Conservation (phyloP, 805 yeast species). For the Schizosaccharomyces pombe region DNA sequence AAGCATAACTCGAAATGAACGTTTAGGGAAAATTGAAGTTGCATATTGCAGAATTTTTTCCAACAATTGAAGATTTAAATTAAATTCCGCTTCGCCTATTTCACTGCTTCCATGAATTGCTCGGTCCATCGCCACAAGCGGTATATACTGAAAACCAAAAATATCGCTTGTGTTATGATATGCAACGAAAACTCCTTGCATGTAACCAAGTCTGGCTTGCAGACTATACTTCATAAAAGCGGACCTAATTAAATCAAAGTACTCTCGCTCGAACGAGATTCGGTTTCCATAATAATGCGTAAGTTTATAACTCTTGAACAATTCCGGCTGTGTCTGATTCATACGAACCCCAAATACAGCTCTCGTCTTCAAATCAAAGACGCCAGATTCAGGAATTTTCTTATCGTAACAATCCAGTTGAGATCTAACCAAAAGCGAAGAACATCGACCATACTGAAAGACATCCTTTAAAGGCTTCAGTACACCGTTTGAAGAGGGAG, state of each 20-base stretch:
- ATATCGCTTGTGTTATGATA: slow-evolving; percentile 61
- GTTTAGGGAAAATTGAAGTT: slow-evolving; percentile 14
- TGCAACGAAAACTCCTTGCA: slow-evolving; percentile 90
- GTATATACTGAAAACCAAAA: slow-evolving; percentile 79
- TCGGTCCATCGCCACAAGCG: slow-evolving; percentile 46
- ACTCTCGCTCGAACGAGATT: slow-evolving; percentile 70
- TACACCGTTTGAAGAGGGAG: too few relatives aligned
- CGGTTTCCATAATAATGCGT: slow-evolving; percentile 33
- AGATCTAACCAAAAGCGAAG: slow-evolving; percentile 58
- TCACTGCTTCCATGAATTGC: slow-evolving; percentile 24
- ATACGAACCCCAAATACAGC: slow-evolving; percentile 73
- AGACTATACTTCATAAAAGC: slow-evolving; percentile 64
- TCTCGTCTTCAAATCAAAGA: slow-evolving; percentile 76
- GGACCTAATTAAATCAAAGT: slow-evolving; percentile 47
- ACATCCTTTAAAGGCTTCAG: slow-evolving; percentile 4
- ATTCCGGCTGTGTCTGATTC: slow-evolving; percentile 41
- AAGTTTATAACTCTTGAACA: slow-evolving; percentile 42
- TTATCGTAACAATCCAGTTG: slow-evolving; percentile 68
- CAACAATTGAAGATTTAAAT: slow-evolving; percentile 31
- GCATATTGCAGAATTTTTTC: slow-evolving; percentile 22
- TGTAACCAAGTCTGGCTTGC: slow-evolving; percentile 83
- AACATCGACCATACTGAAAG: slow-evolving; percentile 53
- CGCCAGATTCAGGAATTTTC: slow-evolving; percentile 68
- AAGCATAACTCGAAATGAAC: slow-evolving; percentile 19
- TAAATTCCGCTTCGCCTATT: slow-evolving; percentile 52